phyloP scores from a whole-genome alignment of 352 stramenopile species.

The Phytophthora colocasiae region DNA sequence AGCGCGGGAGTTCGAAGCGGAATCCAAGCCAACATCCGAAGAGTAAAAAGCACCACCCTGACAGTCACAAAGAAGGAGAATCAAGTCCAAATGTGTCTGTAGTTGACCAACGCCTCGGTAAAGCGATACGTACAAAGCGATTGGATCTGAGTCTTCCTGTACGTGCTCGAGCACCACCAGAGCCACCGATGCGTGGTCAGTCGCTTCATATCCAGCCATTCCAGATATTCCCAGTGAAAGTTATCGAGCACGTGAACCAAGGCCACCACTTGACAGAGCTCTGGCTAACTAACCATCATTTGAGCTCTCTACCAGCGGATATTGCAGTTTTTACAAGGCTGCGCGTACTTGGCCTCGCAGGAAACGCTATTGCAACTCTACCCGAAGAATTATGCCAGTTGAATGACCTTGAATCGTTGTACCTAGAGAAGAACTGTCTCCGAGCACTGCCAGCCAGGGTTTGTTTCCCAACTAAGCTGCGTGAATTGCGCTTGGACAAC shows the following conservation, averaged over 20 bases:
- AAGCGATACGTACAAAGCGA: slow-evolving; percentile 28
- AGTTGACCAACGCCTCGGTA: slow-evolving; percentile 41
- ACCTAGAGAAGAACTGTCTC: slow-evolving; percentile 73
- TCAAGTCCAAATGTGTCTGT: slow-evolving; percentile 2
- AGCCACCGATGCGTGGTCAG: neutral
- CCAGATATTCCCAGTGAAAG: slow-evolving; percentile 50
- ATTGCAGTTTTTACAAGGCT: slow-evolving; percentile 57
- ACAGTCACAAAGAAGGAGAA: slow-evolving; percentile 4
- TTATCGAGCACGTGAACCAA: slow-evolving; percentile 42
- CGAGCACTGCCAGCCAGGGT: slow-evolving; percentile 44
- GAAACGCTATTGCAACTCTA: slow-evolving; percentile 60
- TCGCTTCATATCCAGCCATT: slow-evolving; percentile 16
- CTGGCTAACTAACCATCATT: slow-evolving; percentile 74
- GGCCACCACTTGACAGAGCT: slow-evolving; percentile 56
- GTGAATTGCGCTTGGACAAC: slow-evolving; percentile 60
- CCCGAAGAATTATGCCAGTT: slow-evolving; percentile 48
- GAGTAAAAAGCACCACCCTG: slow-evolving; percentile 15
- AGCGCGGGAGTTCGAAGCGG: slow-evolving; percentile 22
- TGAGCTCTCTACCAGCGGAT: slow-evolving; percentile 48
- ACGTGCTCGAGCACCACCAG: neutral
- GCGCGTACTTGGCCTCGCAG: slow-evolving; percentile 61
- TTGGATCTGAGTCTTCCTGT: slow-evolving; percentile 52
- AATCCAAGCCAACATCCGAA: slow-evolving; percentile 23
- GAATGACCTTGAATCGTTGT: slow-evolving; percentile 55
- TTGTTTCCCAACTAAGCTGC: slow-evolving; percentile 47